Conservation (phyloP, 2,329 filamentous ascomycete genomes). For the Grosmannia serpens region DNA sequence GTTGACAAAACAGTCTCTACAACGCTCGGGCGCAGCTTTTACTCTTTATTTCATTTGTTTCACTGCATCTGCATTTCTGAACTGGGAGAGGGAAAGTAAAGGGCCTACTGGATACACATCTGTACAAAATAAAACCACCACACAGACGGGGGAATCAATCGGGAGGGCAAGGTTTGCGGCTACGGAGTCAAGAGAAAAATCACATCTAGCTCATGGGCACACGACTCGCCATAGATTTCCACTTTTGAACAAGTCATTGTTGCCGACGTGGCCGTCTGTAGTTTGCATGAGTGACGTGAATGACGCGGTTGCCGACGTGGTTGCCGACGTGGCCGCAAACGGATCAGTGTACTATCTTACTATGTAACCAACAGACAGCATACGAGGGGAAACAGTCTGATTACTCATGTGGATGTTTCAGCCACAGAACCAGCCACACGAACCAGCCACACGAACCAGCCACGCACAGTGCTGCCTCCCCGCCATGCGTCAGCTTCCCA, state of each 20-base stretch:
- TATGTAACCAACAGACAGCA: too few relatives aligned
- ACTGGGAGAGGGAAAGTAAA: neutral
- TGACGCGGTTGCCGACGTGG: neutral
- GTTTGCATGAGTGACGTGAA: too few relatives aligned
- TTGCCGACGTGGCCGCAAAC: too few relatives aligned
- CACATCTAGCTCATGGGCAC: neutral
- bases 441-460: neutral
- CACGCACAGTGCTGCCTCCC: neutral
- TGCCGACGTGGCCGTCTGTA: neutral
- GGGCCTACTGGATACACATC: neutral
- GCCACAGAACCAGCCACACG: too few relatives aligned
- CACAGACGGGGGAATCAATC: neutral
- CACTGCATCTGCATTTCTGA: neutral
- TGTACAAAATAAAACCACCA: neutral
- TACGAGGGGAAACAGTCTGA: too few relatives aligned
- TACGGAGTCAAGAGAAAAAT: neutral
- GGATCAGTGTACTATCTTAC: too few relatives aligned
- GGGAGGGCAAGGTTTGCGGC: neutral
- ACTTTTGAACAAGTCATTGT: neutral
- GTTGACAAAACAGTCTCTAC: neutral
- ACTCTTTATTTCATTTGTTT: constrained; percentile 2
- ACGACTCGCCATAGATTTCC: neutral
- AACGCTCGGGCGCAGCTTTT: neutral
- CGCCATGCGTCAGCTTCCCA: neutral
- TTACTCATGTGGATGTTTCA: too few relatives aligned